Evolutionary conservation across 108 stramenopile species (phyloP), one percentile per base, ranked within the genome.

Genomic region (Pseudonitzschia pungens): DNA sequence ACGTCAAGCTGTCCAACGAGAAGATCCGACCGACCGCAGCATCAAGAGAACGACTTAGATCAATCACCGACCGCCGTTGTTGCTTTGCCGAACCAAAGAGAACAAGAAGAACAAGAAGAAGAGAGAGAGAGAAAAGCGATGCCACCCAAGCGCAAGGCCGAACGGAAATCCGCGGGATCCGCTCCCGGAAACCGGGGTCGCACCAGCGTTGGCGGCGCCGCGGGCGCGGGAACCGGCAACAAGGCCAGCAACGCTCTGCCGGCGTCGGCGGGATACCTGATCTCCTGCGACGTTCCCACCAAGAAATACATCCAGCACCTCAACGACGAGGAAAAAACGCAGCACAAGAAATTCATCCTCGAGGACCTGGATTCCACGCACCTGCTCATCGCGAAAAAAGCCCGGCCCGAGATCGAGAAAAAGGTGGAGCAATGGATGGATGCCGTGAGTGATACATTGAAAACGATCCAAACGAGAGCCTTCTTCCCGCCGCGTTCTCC

Each of bases 341-440:
- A 77, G 1, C 90, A 94, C 75, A 91, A 94, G 76, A 91, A 91
- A 69, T 90, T 91, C 68, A 87, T 94, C 18, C 3, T 94, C 1
- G 87, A 91, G 64, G 93, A 94, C 62, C 82, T 94, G 33, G 93
- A 94, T 83, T 80, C 84, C 29, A 89, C 82, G 12, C 93, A 94
- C 79, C 70, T 94, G 28, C 66, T 94, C 51, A 79, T 94, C 60
- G 86, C 87, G 65, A 82, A 69, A 41, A 77, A 81, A 20, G 86
- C 85, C 40, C 74, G 80, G 52, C 86, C 88, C 29, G 90, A 92
- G 70, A 91, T 94, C 69, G 77, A 75, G 18, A 59, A 78, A 33
- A 86, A 92, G 77, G 91, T 94, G 16, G 91, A 94, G 73, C 77
- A 79, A 65, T 94, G 90, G 92, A 87, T 91, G 79, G 84, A 89